A percentile compares a stretch with the other conserved stretches of the same genome.
Evolutionary conservation across 139 green algal species (phyloP).

Genomic region (Bryopsis sp.): DNA sequence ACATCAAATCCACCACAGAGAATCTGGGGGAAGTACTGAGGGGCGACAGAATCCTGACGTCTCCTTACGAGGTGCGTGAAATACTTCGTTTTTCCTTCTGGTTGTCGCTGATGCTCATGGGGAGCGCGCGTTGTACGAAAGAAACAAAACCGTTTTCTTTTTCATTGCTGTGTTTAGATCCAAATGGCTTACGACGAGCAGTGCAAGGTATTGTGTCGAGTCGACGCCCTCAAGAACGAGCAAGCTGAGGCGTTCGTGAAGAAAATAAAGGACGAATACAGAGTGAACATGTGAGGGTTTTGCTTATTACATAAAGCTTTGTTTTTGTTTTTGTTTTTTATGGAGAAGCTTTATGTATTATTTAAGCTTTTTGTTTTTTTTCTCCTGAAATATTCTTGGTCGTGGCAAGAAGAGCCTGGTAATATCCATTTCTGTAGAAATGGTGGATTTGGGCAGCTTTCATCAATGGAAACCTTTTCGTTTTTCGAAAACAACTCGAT

Average conservation of each 20-base stretch:
- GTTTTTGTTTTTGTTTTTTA: neutral
- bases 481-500: no score
- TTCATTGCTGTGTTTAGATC: constrained; percentile 66
- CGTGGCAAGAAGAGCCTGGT: no score
- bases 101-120: constrained; percentile 10
- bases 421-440: no score
- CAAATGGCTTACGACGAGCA: constrained; percentile 82
- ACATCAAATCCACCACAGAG: constrained; percentile 80
- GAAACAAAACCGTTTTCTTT: no score
- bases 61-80: constrained; percentile 63
- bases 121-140: no score
- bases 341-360: no score
- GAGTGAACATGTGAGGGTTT: constrained; percentile 91
- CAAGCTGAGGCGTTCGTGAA: constrained; percentile 70
- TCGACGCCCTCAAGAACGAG: constrained; percentile 51
- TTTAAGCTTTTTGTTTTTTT: no score
- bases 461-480: no score
- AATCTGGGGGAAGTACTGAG: constrained; percentile 96
- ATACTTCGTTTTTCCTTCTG: constrained; percentile 11
- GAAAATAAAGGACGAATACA: constrained; percentile 92
- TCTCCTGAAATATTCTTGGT: no score
- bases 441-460: no score
- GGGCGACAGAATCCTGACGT: constrained; percentile 96
- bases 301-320: neutral
- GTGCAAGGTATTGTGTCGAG: constrained; percentile 92